Percentiles rank a stretch among this genome's conserved stretches.
phyloP scores from a whole-genome alignment of 768 basidiomycete species.

The Calocybe gangraenosa region DNA sequence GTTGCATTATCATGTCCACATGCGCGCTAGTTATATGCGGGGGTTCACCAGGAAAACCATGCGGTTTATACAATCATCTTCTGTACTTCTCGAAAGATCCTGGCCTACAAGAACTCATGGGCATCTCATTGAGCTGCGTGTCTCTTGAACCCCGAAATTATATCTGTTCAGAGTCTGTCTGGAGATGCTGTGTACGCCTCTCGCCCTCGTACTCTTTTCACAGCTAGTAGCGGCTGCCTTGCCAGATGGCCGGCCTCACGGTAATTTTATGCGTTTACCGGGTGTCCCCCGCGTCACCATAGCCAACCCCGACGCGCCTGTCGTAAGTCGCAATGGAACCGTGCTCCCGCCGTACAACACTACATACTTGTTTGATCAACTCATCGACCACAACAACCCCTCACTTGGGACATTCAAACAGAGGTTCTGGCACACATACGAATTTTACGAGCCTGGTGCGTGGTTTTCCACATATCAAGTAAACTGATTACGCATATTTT shows the following conservation, averaged over 20 bases:
- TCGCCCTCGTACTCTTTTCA: slow-evolving; percentile 13
- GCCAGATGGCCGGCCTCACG: slow-evolving; percentile 36
- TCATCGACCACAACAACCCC: slow-evolving; percentile 51
- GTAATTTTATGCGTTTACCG: slow-evolving; percentile 33
- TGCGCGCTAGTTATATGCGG: no score
- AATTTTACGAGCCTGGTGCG: slow-evolving; percentile 56
- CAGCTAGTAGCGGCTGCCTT: slow-evolving; percentile 19
- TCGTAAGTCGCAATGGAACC: slow-evolving; percentile 40
- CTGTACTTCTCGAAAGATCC: no score
- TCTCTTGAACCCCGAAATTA: no score
- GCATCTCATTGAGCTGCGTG: no score
- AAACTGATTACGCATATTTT: slow-evolving; percentile 1
- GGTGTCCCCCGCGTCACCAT: slow-evolving; percentile 28
- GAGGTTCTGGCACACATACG: slow-evolving; percentile 66
- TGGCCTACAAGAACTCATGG: no score
- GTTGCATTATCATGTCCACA: no score
- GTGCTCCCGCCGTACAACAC: slow-evolving; percentile 39
- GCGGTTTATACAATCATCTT: no score
- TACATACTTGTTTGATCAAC: slow-evolving; percentile 52
- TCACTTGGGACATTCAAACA: slow-evolving; percentile 68
- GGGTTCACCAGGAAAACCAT: no score
- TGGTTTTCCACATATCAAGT: background rate
- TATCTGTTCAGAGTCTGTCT: background rate
- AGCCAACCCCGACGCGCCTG: slow-evolving; percentile 23
- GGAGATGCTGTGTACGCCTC: background rate